Evolutionary conservation across 2,329 filamentous ascomycete genomes (phyloP).

Genomic region (Alternaria triticimaculans): DNA sequence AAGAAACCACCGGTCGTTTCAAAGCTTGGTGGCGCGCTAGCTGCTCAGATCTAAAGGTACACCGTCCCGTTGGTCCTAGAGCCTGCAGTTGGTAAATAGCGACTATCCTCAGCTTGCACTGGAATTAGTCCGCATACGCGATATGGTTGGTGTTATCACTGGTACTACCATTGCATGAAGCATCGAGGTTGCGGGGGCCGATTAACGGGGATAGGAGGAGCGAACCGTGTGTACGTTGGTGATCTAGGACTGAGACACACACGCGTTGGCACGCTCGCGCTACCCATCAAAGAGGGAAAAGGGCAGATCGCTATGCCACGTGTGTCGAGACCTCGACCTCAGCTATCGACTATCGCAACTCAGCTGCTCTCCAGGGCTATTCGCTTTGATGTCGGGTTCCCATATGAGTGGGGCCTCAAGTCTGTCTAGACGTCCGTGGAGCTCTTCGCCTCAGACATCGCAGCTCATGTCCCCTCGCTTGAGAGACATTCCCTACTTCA

Average conservation of each 20-base stretch:
- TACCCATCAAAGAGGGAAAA: constrained; percentile 6
- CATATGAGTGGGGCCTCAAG: constrained; percentile 2
- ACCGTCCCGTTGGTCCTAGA: constrained; percentile 5
- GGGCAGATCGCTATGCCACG: neutral
- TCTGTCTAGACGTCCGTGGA: constrained; percentile 6
- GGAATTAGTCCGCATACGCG: neutral
- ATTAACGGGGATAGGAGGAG: neutral
- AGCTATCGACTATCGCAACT: neutral
- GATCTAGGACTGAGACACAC: constrained; percentile 1
- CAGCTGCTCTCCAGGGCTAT: constrained; percentile 1
- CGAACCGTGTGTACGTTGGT: neutral
- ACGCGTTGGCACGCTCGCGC: neutral
- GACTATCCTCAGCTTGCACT: neutral
- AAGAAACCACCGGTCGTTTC: neutral
- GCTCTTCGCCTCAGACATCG: constrained; percentile 16
- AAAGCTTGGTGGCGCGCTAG: neutral
- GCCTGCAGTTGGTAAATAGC: neutral
- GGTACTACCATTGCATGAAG: constrained; percentile 1
- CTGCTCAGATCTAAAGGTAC: neutral
- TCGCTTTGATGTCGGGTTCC: constrained; percentile 3
- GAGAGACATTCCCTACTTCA: constrained; percentile 8
- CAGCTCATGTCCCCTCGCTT: constrained; percentile 6
- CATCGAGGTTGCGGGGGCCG: constrained; percentile 7
- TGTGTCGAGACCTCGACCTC: neutral
- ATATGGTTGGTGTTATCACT: neutral